Evolutionary conservation across 2,329 filamentous ascomycete species (phyloP), one percentile per base, ranked within the genome.

Genomic region (Neofusicoccum cordaticola): DNA sequence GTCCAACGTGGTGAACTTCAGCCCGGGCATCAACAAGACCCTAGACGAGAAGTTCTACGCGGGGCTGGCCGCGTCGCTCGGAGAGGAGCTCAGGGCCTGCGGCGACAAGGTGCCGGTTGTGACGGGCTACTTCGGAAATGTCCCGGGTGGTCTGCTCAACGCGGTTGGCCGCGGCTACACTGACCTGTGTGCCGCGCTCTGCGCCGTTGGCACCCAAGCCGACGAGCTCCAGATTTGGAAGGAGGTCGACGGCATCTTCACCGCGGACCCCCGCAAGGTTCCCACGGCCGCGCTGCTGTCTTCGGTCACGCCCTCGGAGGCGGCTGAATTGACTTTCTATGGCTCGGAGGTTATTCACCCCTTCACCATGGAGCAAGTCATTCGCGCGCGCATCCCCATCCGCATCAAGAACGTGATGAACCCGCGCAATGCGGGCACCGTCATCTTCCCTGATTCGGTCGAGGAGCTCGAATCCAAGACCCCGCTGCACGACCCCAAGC

Each of bases 161-260:
- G 90, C 96, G 70, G 91, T 99, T 68, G 95, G 95, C 19, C 90
- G 95, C 71, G 95, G 95, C 35, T 99, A 99, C 79, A 98, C 95
- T 9, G 95, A 99, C 78, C 85, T 99, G 52, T 98, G 95, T 76
- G 94, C 95, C 12, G 93, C 95, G 5, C 83, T 99, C 15, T 89
- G 93, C 60, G 93, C 95, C 1, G 94, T 99, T 9, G 94, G 93
- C 3, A 82, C 96, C n/a, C 83, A 87, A 71, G 95, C 95, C 0
- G 82, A 89, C 62, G 95, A 99, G 77, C 84, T 99, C 61, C 95
- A 99, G 78, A 91, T 99, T 68, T 98, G 95, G 95, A 99, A 99
- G 81, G 95, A 99, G 76, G 95, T 99, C 6, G 95, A 99, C 77
- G 93, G 93, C 66, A 96, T 98, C 74, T 95, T 97, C 78, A 90